Conservation (phyloP, 2,329 filamentous ascomycete species). For the Bipolaris gigantea region DNA sequence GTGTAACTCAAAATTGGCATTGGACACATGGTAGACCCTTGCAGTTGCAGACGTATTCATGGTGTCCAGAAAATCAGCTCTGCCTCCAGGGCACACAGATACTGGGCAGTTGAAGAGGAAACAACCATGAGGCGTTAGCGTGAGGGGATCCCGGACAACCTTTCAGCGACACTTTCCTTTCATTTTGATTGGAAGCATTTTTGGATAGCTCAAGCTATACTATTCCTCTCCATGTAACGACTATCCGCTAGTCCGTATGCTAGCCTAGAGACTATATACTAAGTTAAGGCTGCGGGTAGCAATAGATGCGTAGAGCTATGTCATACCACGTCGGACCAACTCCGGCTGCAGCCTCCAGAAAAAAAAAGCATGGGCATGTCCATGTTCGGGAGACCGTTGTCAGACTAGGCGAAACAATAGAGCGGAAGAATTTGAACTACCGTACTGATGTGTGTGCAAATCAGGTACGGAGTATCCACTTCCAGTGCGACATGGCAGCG, state of each 20-base stretch:
- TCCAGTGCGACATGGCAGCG: not conserved
- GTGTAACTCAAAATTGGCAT: too few species aligned
- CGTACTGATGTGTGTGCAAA: not conserved
- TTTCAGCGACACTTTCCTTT: not conserved
- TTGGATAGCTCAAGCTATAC: not conserved
- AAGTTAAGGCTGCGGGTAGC: conserved; percentile 20
- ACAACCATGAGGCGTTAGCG: not conserved
- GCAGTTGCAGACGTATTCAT: too few species aligned
- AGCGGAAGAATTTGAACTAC: not conserved
- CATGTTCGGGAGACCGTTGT: not conserved
- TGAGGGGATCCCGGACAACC: not conserved
- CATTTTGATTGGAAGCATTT: not conserved
- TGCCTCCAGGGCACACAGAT: too few species aligned
- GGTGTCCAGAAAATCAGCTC: too few species aligned
- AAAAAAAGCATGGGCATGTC: not conserved
- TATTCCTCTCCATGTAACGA: not conserved
- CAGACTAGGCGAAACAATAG: not conserved
- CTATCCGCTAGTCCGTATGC: not conserved
- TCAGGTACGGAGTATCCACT: not conserved
- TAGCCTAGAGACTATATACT: conserved; percentile 14
- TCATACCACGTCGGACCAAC: not conserved
- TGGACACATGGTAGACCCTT: too few species aligned
- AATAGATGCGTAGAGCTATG: conserved; percentile 21
- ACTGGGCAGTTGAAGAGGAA: not conserved
- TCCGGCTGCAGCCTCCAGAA: not conserved